Evolutionary conservation across 176 grass and related monocot species (phyloP).

Genomic region (Aegilops speltoides): DNA sequence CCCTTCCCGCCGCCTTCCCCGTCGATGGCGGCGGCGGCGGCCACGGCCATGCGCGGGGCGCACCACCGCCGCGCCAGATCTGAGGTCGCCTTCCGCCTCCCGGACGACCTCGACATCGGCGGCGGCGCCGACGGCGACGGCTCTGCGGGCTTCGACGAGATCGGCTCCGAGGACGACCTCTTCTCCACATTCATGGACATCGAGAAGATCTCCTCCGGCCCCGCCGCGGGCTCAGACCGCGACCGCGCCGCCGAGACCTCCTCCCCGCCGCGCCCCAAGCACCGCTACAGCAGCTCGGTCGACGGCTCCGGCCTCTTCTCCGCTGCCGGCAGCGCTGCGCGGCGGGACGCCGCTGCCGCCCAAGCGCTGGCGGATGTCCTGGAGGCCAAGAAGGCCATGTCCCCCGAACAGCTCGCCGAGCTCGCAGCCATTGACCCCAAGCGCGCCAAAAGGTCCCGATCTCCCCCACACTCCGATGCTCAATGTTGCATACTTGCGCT

Average conservation of each 20-base stretch:
- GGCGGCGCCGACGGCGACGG: conserved; percentile 34
- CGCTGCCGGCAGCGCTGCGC: conserved; percentile 13
- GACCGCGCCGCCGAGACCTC: conserved; percentile 70
- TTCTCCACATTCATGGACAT: conserved; percentile 99
- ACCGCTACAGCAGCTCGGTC: conserved; percentile 90
- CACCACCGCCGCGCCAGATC: conserved; percentile 99
- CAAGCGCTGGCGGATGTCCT: conserved; percentile 62
- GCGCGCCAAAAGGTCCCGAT: conserved; percentile 78
- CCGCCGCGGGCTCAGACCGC: conserved; percentile 34
- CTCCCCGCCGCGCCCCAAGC: conserved; percentile 58
- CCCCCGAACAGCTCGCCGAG: conserved; percentile 81
- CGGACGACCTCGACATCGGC: conserved; percentile 72
- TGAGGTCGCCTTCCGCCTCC: conserved; percentile 84
- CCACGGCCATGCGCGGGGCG: conserved; percentile 40
- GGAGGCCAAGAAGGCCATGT: conserved; percentile 99
- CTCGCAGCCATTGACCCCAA: conserved; percentile 88
- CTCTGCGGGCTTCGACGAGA: conserved; percentile 61
- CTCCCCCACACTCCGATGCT: neutral
- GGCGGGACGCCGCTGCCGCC: conserved; percentile 40
- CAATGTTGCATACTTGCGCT: neutral
- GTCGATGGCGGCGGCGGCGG: neutral
- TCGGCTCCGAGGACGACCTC: conserved; percentile 97
- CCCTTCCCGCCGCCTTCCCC: conserved; percentile 33
- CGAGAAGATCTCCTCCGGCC: conserved; percentile 80
- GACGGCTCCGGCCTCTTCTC: conserved; percentile 79